Evolutionary conservation across 345 rosid genomes (phyloP).

Genomic region (Eucalyptus erythrocorys): DNA sequence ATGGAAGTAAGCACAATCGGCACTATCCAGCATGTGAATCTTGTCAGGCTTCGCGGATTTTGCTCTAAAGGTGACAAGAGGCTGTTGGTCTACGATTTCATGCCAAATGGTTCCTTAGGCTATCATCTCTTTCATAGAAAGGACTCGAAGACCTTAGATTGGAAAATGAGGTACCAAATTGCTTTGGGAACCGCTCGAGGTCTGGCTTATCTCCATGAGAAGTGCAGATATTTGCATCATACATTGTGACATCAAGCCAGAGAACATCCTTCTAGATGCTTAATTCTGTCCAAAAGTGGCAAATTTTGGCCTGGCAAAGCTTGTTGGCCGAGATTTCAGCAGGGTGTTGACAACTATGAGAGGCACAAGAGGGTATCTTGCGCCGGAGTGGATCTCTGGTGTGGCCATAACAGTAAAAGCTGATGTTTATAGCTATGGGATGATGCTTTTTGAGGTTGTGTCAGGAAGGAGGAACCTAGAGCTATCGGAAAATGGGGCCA

Average conservation of each 20-base stretch:
- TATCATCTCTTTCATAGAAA: constrained; percentile 30
- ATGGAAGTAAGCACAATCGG: constrained; percentile 75
- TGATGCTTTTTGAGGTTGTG: constrained; percentile 73
- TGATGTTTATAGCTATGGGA: constrained; percentile 84
- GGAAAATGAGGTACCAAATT: constrained; percentile 51
- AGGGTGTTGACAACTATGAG: constrained; percentile 73
- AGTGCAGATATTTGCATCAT: constrained; percentile 78
- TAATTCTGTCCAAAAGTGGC: constrained; percentile 71
- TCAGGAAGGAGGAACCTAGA: constrained; percentile 71
- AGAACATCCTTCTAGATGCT: constrained; percentile 64
- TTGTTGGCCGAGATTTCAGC: constrained; percentile 73
- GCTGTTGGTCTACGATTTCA: constrained; percentile 66
- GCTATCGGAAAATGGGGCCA: constrained; percentile 30
- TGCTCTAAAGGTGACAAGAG: constrained; percentile 62
- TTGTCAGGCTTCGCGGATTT: constrained; percentile 77
- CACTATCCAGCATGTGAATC: constrained; percentile 68
- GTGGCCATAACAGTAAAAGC: constrained; percentile 78
- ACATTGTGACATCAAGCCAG: constrained; percentile 84
- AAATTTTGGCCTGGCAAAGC: constrained; percentile 80
- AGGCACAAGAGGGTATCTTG: constrained; percentile 88
- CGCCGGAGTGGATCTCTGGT: constrained; percentile 87
- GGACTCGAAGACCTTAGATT: constrained; percentile 22
- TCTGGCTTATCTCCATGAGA: constrained; percentile 62
- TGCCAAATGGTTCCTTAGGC: constrained; percentile 69
- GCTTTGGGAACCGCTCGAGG: constrained; percentile 79